Conservation (phyloP, 2,329 filamentous ascomycete species). For the Hypoxylon sp. region DNA sequence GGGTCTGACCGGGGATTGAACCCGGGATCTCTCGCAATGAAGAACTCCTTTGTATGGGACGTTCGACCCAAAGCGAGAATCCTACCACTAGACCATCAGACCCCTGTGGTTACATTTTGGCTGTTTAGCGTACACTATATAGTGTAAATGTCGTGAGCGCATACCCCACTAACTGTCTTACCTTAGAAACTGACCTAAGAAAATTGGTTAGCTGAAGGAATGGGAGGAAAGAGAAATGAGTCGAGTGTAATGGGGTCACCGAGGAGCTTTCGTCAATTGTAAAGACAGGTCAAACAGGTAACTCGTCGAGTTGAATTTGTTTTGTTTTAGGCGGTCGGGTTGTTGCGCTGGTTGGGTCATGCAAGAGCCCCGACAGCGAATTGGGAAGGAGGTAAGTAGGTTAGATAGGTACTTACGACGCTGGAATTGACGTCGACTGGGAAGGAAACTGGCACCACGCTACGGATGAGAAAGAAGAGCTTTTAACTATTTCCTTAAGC, state of each 20-base stretch:
- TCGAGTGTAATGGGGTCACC: not conserved
- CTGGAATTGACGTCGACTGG: not conserved
- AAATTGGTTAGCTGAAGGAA: too few species aligned
- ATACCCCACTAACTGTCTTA: not conserved
- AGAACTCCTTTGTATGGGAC: conserved; percentile 2
- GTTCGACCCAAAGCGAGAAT: conserved; percentile 39
- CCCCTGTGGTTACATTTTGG: conserved; percentile 10
- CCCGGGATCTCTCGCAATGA: conserved; percentile 57
- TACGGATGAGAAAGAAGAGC: not conserved
- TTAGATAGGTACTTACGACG: not conserved
- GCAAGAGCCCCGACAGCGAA: not conserved
- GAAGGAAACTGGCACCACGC: not conserved
- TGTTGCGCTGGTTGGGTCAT: not conserved
- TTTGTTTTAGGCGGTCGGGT: not conserved
- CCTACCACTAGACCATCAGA: conserved; percentile 42
- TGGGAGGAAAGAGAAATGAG: not conserved
- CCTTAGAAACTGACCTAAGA: too few species aligned
- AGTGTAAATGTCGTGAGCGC: not conserved
- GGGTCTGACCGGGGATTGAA: conserved; percentile 56
- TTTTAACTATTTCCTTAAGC: not conserved
- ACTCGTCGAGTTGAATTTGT: not conserved
- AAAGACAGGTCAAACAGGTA: not conserved
- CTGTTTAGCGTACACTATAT: not conserved
- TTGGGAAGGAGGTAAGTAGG: not conserved
- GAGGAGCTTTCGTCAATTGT: not conserved